Percentiles rank a stretch among this genome's conserved stretches.
Evolutionary conservation across 2,329 filamentous ascomycete species (phyloP).

Genomic region (Botryotinia convoluta): DNA sequence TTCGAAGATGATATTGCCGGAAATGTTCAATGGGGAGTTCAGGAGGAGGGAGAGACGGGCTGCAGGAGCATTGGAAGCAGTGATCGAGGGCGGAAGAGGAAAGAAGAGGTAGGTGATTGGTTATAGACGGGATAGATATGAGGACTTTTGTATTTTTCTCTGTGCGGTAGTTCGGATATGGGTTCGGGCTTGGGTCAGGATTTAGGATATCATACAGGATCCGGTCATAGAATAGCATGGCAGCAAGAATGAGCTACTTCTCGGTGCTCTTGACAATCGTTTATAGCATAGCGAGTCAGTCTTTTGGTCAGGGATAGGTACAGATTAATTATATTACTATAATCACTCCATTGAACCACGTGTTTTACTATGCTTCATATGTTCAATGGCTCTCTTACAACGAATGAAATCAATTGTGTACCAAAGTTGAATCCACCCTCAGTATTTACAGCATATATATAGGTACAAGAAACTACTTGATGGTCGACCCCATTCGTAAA

Average conservation of each 20-base stretch:
- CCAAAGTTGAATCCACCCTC: neutral
- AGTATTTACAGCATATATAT: neutral
- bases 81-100: conserved; percentile 41
- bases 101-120: conserved; percentile 31
- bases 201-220: conserved; percentile 1
- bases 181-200: neutral
- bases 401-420: neutral
- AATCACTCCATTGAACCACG: neutral
- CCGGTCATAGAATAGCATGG: conserved; percentile 2
- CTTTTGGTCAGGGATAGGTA: neutral
- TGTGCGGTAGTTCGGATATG: neutral
- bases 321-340: neutral
- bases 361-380: neutral
- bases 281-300: conserved; percentile 1
- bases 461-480: neutral
- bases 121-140: neutral
- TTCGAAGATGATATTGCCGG: conserved; percentile 60
- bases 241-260: conserved; percentile 2
- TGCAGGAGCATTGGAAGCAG: conserved; percentile 50
- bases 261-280: conserved; percentile 7
- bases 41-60: conserved; percentile 58
- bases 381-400: neutral
- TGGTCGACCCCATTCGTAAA: neutral
- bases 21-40: conserved; percentile 60
- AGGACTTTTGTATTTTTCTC: neutral